Conservation (phyloP, 2,329 filamentous ascomycete genomes). For the Aspergillus puulaauensis region DNA sequence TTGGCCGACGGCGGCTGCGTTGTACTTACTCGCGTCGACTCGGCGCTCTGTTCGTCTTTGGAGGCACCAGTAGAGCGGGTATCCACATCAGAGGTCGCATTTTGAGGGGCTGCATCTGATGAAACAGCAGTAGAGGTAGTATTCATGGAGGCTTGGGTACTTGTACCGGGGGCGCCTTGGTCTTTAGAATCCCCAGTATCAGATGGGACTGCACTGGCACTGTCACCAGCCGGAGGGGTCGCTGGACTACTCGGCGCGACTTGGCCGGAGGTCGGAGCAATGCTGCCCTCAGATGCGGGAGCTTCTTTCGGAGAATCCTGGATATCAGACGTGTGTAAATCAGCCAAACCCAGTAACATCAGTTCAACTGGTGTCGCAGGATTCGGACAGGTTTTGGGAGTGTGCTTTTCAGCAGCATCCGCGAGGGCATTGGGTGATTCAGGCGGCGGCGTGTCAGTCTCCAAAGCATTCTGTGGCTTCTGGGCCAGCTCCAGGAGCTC, state of each 20-base stretch:
- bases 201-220: constrained; percentile 7
- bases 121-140: constrained; percentile 16
- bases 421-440: not conserved
- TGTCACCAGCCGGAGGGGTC: not conserved
- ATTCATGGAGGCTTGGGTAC: constrained; percentile 9
- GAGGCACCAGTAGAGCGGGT: constrained; percentile 20
- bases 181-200: constrained; percentile 21
- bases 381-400: constrained; percentile 19
- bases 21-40: constrained; percentile 37
- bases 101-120: constrained; percentile 20
- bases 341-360: constrained; percentile 11
- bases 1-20: constrained; percentile 56
- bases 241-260: constrained; percentile 6
- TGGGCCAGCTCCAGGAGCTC: constrained; percentile 36
- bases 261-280: constrained; percentile 22
- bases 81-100: constrained; percentile 24
- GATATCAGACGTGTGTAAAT: constrained; percentile 18
- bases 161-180: constrained; percentile 16
- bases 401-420: constrained; percentile 26
- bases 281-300: constrained; percentile 15
- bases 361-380: constrained; percentile 14
- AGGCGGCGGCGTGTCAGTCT: constrained; percentile 18
- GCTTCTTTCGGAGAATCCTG: constrained; percentile 14
- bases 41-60: constrained; percentile 34
- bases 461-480: constrained; percentile 15